Percentiles rank a stretch among this genome's conserved stretches.
phyloP scores from a whole-genome alignment of 1,139 yeast genomes.

The Geotrichum europaeum region DNA sequence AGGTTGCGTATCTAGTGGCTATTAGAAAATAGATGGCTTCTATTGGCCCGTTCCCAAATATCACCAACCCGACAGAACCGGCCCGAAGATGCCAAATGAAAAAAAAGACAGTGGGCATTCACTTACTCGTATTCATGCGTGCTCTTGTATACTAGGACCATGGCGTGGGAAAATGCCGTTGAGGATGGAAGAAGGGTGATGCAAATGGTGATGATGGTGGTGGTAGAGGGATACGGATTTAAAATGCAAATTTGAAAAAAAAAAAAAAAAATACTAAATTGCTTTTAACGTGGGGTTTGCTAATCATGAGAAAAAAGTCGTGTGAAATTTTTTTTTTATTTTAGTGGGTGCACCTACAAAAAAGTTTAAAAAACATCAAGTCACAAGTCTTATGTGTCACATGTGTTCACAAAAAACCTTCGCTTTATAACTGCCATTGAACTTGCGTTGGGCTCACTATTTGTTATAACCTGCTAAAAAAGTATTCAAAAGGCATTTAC shows the following conservation, averaged over 20 bases:
- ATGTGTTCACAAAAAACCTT: too few relatives aligned
- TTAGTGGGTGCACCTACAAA: too few relatives aligned
- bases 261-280: neutral
- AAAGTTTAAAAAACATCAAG: too few relatives aligned
- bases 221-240: neutral
- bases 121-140: constrained; percentile 48
- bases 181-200: neutral
- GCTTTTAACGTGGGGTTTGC: neutral
- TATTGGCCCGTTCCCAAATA: neutral
- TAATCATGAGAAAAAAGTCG: neutral
- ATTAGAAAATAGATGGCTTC: neutral
- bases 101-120: neutral
- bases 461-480: too few relatives aligned
- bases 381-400: too few relatives aligned
- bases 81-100: neutral
- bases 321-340: neutral
- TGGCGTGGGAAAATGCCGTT: constrained; percentile 25
- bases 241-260: neutral
- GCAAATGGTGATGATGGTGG: neutral
- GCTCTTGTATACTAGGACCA: constrained; percentile 64
- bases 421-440: neutral
- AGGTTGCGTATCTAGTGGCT: neutral
- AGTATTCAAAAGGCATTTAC: neutral
- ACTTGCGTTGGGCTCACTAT: neutral
- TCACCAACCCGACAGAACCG: neutral